Evolutionary conservation across 2,329 filamentous ascomycete genomes (phyloP).

Genomic region (Gyromitra esculenta): DNA sequence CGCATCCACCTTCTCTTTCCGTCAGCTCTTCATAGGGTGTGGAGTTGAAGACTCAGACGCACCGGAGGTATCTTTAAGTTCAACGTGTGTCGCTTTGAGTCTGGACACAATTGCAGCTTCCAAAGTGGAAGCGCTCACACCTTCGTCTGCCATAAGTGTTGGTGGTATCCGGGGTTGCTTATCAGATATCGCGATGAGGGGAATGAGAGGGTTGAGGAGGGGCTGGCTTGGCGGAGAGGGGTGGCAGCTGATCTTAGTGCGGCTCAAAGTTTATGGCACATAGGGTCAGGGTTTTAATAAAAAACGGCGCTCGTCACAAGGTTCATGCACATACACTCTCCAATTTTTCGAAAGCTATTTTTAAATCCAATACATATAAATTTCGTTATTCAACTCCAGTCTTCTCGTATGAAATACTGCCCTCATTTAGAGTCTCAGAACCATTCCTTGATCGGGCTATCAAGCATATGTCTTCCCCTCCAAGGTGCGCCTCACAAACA

Average conservation of each 20-base stretch:
- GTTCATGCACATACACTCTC: neutral
- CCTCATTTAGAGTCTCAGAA: neutral
- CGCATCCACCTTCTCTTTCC: constrained; percentile 56
- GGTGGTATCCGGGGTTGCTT: constrained; percentile 15
- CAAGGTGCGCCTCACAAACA: constrained; percentile 25
- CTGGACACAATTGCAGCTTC: constrained; percentile 55
- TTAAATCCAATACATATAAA: constrained; percentile 19
- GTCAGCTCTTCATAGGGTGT: constrained; percentile 10
- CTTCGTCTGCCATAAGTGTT: constrained; percentile 41
- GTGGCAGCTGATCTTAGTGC: constrained; percentile 32
- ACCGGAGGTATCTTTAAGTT: constrained; percentile 55
- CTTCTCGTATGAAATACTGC: neutral
- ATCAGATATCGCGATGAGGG: constrained; percentile 49
- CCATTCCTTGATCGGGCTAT: neutral
- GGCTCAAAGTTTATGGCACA: constrained; percentile 18
- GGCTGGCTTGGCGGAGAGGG: constrained; percentile 45
- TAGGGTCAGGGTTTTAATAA: constrained; percentile 29
- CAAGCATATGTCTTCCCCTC: constrained; percentile 20
- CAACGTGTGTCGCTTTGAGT: constrained; percentile 53
- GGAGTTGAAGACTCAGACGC: neutral
- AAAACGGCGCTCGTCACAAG: neutral
- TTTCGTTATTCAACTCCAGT: constrained; percentile 7
- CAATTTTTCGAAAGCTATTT: neutral
- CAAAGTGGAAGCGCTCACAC: constrained; percentile 47
- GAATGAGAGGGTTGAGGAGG: constrained; percentile 30